Conservation (phyloP, 2,329 filamentous ascomycete species). For the Colletotrichum godetiae region DNA sequence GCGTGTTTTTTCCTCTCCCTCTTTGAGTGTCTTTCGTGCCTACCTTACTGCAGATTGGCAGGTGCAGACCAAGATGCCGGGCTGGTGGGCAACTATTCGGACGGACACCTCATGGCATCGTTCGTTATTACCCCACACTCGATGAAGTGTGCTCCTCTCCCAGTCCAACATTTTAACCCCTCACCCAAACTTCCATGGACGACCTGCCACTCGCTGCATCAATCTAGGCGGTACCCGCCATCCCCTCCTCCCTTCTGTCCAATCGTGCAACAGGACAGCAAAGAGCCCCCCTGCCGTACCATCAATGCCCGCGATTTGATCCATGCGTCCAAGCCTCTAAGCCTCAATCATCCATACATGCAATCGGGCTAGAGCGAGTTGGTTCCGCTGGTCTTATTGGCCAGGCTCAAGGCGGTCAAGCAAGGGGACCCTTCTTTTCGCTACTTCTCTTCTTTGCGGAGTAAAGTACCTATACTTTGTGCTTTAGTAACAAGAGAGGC, state of each 20-base stretch:
- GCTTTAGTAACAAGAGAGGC: not conserved
- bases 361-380: slow-evolving; percentile 12
- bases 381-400: not conserved
- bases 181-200: not conserved
- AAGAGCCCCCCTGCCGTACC: not conserved
- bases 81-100: not conserved
- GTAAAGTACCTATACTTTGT: not conserved
- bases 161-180: not conserved
- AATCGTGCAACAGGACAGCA: slow-evolving; percentile 13
- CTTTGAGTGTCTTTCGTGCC: too few relatives aligned
- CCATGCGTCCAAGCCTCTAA: slow-evolving; percentile 32
- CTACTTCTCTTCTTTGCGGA: not conserved
- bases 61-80: not conserved
- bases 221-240: not conserved
- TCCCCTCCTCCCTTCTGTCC: not conserved
- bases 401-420: not conserved
- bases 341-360: slow-evolving; percentile 29
- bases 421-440: not conserved
- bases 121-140: not conserved
- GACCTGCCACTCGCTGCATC: not conserved
- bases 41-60: too few relatives aligned
- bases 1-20: too few relatives aligned
- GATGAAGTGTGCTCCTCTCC: not conserved
- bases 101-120: too few relatives aligned
- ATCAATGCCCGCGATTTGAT: slow-evolving; percentile 2